Conservation (phyloP, 306 rosid species). For the peach (Prunus persica) region Prunus_persica_NCBIv2 NC_034014.1:30508001-30508500, state of each 20-base stretch:
- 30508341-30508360: conserved; percentile 11
- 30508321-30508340: conserved; percentile 34
- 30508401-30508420: conserved; percentile 17
- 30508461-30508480: conserved; percentile 68
- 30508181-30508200: not conserved
- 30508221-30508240: conserved; percentile 5
- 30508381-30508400: conserved; percentile 17
- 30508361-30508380: conserved; percentile 14
- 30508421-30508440: conserved; percentile 15
- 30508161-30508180: not conserved
- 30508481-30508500: conserved; percentile 49
- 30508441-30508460: conserved; percentile 14
- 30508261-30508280: conserved; percentile 48
- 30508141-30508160: conserved; percentile 3
- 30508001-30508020: not conserved
- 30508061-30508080: not conserved
- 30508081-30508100: conserved; percentile 7
- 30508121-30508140: conserved; percentile 7
- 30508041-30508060: not conserved
- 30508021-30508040: conserved; percentile 6
- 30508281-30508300: conserved; percentile 39
- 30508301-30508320: conserved; percentile 26
- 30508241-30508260: conserved; percentile 34
- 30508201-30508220: not conserved
- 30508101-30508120: conserved; percentile 4